A percentile compares a stretch with the other conserved stretches of the same genome.
Conservation (phyloP, 2,329 filamentous ascomycete species). For the Rutstroemia sydowiana region DNA sequence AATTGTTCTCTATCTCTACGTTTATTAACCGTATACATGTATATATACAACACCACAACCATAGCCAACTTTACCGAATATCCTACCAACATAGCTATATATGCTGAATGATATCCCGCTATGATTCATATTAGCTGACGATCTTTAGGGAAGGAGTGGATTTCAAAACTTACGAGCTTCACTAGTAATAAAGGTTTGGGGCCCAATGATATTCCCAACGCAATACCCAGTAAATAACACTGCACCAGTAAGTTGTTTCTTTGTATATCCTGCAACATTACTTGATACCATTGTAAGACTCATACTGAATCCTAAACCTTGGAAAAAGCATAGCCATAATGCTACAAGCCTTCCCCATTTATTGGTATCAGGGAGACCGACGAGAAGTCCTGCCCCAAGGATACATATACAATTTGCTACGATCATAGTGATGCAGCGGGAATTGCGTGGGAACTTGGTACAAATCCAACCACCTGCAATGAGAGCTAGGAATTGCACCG, state of each 20-base stretch:
- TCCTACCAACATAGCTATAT: constrained; percentile 43
- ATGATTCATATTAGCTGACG: background rate
- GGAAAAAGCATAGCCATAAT: constrained; percentile 50
- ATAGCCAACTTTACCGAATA: constrained; percentile 45
- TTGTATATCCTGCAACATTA: constrained; percentile 48
- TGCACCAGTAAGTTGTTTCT: constrained; percentile 45
- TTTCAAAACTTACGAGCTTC: constrained; percentile 22
- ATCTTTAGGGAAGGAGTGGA: background rate
- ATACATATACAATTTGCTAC: constrained; percentile 49
- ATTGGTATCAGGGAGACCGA: constrained; percentile 41
- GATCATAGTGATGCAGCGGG: constrained; percentile 48
- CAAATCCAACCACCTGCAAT: constrained; percentile 44
- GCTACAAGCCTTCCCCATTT: constrained; percentile 52
- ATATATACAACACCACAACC: constrained; percentile 44
- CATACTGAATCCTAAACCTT: constrained; percentile 46
- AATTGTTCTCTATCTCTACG: constrained; percentile 35
- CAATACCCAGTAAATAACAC: constrained; percentile 47
- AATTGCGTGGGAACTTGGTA: constrained; percentile 42
- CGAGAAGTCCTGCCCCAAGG: constrained; percentile 43
- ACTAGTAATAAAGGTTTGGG: constrained; percentile 25
- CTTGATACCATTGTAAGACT: constrained; percentile 45
- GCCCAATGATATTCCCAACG: constrained; percentile 46
- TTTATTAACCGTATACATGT: constrained; percentile 49
- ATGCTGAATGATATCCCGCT: constrained; percentile 31
- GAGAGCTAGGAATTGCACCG: constrained; percentile 47